These are phyloP conservation scores for Pseudoperonospora humuli DNA, from an alignment of 352 stramenopile genomes.

Conservation along the genomic window DNA sequence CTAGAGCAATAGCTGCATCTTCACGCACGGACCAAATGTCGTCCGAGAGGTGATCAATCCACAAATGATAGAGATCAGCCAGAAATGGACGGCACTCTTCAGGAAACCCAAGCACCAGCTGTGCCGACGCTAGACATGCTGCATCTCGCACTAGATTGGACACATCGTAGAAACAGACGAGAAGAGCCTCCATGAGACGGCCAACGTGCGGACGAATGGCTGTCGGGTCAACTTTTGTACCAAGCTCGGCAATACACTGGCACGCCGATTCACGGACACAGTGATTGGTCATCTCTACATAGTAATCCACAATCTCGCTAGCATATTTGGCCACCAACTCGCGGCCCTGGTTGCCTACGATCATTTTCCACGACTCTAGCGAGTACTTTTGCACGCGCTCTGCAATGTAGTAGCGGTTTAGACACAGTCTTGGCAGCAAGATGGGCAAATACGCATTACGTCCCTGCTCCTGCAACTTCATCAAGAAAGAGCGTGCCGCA, in stretches of 20 bases:
- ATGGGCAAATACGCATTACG: constrained; percentile 56
- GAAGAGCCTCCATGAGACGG: constrained; percentile 73
- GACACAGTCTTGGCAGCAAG: constrained; percentile 91
- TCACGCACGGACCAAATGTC: constrained; percentile 97
- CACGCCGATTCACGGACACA: constrained; percentile 93
- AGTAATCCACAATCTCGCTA: constrained; percentile 90
- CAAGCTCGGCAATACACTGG: constrained; percentile 93
- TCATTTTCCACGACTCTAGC: constrained; percentile 91
- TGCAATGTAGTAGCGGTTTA: constrained; percentile 96
- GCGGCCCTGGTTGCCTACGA: constrained; percentile 81
- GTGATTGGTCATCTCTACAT: constrained; percentile 94
- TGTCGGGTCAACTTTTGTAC: constrained; percentile 75
- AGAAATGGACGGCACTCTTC: constrained; percentile 86
- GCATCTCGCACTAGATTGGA: constrained; percentile 94
- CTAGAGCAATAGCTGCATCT: constrained; percentile 91
- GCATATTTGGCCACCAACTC: constrained; percentile 83
- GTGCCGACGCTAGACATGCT: constrained; percentile 85
- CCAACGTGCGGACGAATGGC: constrained; percentile 66
- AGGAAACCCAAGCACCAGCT: constrained; percentile 76
- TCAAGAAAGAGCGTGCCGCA: constrained; percentile 81
- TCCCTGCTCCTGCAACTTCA: constrained; percentile 53
- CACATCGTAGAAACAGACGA: constrained; percentile 95
- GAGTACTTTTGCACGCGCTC: constrained; percentile 95
- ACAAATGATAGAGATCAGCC: constrained; percentile 80
- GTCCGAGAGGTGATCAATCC: constrained; percentile 94